Conservation (phyloP, 257 asterid species). For the Capsicum baccatum region DNA sequence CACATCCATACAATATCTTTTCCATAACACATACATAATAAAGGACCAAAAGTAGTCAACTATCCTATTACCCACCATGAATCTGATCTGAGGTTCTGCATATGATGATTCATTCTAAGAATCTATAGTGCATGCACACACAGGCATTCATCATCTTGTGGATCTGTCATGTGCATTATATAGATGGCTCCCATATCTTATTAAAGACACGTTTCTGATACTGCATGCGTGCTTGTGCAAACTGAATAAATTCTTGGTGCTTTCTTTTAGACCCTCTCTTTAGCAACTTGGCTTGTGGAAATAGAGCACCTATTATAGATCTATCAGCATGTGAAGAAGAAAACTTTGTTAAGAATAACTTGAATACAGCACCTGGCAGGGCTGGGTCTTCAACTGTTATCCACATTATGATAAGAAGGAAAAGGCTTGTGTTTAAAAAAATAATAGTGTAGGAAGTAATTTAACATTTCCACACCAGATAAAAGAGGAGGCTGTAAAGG, state of each 20-base stretch:
- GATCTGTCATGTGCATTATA: neutral
- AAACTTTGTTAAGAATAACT: no score
- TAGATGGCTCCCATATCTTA: no score
- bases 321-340: no score
- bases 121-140: constrained; percentile 8
- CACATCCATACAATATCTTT: no score
- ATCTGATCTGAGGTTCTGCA: neutral
- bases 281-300: no score
- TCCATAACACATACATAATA: no score
- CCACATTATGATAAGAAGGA: constrained; percentile 22
- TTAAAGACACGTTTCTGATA: no score
- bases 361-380: neutral
- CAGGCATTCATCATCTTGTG: neutral
- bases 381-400: constrained; percentile 21
- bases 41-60: no score
- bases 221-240: no score
- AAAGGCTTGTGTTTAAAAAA: neutral
- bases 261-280: no score
- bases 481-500: constrained; percentile 5
- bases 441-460: neutral
- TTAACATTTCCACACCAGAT: neutral
- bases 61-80: neutral
- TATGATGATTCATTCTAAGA: constrained; percentile 20
- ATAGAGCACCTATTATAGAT: no score
- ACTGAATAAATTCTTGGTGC: no score